Percentiles rank a stretch among this genome's conserved stretches.
phyloP scores from a whole-genome alignment of 2,329 filamentous ascomycete genomes.

The Aspergillus aculeatinus region DNA sequence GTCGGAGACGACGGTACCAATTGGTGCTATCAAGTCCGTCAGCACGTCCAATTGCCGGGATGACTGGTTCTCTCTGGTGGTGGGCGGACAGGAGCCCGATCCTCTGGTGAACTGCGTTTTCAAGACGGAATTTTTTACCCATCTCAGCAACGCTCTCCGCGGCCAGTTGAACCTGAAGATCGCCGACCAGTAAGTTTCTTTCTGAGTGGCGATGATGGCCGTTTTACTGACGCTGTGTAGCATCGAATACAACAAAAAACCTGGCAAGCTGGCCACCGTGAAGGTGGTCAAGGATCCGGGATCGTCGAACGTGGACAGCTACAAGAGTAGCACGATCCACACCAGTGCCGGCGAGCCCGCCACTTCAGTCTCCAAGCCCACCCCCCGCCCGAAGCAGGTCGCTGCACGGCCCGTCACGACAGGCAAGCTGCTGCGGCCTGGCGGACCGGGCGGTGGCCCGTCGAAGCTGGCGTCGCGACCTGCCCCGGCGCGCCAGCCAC shows the following conservation, averaged over 20 bases:
- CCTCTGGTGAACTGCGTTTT: constrained; percentile 90
- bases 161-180: constrained; percentile 81
- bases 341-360: constrained; percentile 80
- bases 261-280: constrained; percentile 82
- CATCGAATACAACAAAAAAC: constrained; percentile 97
- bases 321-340: constrained; percentile 92
- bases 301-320: constrained; percentile 70
- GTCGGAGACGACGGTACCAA: constrained; percentile 75
- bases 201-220: background rate
- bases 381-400: constrained; percentile 81
- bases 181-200: constrained; percentile 58
- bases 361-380: constrained; percentile 77
- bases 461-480: constrained; percentile 62
- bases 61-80: constrained; percentile 93
- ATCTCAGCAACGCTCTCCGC: constrained; percentile 76
- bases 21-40: constrained; percentile 87
- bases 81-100: constrained; percentile 86
- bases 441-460: constrained; percentile 78
- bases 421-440: constrained; percentile 87
- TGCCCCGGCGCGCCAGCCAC: constrained; percentile 38
- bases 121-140: constrained; percentile 96
- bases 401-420: constrained; percentile 87
- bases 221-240: constrained; percentile 29
- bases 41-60: constrained; percentile 78
- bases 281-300: constrained; percentile 88